Conservation (phyloP, 2,329 filamentous ascomycete genomes). For the Venturia effusa region DNA sequence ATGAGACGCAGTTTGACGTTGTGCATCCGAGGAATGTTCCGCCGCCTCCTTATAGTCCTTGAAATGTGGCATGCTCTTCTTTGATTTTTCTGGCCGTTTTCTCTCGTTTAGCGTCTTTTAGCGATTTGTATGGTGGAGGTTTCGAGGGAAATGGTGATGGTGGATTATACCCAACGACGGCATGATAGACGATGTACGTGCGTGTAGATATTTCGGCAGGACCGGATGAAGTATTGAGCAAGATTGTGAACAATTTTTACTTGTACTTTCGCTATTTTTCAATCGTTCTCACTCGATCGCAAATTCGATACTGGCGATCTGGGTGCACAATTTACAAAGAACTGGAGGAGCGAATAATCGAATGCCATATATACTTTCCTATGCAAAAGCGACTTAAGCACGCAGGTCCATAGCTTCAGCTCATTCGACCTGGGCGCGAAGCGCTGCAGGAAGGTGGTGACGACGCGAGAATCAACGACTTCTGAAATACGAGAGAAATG, state of each 20-base stretch:
- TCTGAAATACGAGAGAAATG: too few species aligned
- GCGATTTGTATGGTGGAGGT: neutral
- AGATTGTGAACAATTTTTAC: neutral
- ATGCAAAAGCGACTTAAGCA: too few species aligned
- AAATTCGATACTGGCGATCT: too few species aligned
- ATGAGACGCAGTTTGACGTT: neutral
- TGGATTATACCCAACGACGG: neutral
- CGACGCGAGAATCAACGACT: too few species aligned
- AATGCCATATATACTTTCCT: too few species aligned
- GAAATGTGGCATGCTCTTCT: neutral
- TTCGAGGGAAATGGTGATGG: neutral
- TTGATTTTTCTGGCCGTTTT: neutral
- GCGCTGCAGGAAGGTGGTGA: too few species aligned
- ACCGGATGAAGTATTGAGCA: neutral
- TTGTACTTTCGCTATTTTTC: too few species aligned
- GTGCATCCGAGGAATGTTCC: conserved; percentile 1
- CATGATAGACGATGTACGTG: neutral
- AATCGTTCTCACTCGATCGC: too few species aligned
- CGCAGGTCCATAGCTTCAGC: too few species aligned
- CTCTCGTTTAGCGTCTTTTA: neutral
- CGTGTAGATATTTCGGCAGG: neutral
- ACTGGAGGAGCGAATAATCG: too few species aligned
- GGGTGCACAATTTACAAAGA: too few species aligned
- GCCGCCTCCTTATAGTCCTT: neutral
- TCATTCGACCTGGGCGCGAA: too few species aligned